Evolutionary conservation across 805 yeast genomes (phyloP), one percentile per base, ranked within the genome.

Genomic region (Candida succiphila): DNA sequence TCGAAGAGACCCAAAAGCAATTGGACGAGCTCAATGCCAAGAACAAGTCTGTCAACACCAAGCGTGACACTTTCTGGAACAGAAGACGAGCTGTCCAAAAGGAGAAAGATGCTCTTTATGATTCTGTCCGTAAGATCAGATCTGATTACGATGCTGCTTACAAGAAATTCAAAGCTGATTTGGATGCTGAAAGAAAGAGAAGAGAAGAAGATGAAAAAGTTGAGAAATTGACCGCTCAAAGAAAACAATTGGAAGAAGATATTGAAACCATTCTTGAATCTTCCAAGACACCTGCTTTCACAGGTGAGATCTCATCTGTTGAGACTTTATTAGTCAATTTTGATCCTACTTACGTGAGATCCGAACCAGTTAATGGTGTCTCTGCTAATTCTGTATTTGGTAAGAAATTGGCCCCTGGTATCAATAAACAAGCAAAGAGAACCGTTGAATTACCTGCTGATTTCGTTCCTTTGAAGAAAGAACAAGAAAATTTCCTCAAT

Each of bases 201-300:
- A 72, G 84, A 55, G 76, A 72, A 37, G 78, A 72, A 56, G 84
- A 79, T 54, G 76, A 77, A 62, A 75, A 78, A 55, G 66, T 51
- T 15, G 51, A 36, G 52, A 56, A 49, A 48, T 70, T 54, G 72
- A 67, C 49, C 64, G 65, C 49, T 72, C 69, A 54, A 70, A 71
- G 52, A 63, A 63, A 48, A 53, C 68, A 56, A 50, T 60, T 44
- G 63, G 60, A 51, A 49, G 54, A 69, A 68, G 60, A 75, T 68
- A 48, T 81, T 79, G 85, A 84, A 46, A 67, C 72, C 51, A 75
- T 74, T 50, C 73, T 83, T 64, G 70, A 75, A 33, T 82, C 75
- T 41, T 87, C 87, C 30, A 58, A 60, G 29, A 61, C 61, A 46
- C 95, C 97, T 20, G 97, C 96, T 19, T 88, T 81, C 61, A 74